Conservation (phyloP, 2,329 filamentous ascomycete genomes). For the Talaromyces albobiverticillius region DNA sequence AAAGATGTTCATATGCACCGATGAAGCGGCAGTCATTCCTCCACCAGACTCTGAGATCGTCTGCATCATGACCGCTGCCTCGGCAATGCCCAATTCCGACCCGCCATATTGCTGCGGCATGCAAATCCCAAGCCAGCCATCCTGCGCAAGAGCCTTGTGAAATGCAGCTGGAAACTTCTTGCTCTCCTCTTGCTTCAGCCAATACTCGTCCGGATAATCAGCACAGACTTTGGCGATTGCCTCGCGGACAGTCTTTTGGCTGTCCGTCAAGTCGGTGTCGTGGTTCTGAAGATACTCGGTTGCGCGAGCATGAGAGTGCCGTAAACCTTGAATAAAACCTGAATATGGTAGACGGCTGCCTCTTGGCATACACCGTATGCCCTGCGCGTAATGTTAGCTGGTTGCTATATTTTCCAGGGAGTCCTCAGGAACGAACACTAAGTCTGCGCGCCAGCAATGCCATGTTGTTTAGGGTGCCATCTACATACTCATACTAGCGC, state of each 20-base stretch:
- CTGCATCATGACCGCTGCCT: constrained; percentile 49
- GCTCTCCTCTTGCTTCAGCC: constrained; percentile 36
- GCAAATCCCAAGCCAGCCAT: constrained; percentile 47
- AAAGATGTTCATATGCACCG: constrained; percentile 50
- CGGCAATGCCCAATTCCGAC: constrained; percentile 40
- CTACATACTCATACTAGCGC: no score
- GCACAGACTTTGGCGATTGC: constrained; percentile 45
- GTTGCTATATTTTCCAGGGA: no score
- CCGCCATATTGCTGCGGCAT: constrained; percentile 44
- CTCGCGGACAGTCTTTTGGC: constrained; percentile 42
- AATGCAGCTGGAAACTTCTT: constrained; percentile 42
- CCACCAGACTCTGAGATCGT: constrained; percentile 46
- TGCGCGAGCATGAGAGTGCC: not conserved
- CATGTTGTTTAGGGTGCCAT: no score
- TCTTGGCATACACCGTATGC: no score
- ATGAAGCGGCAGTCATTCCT: constrained; percentile 41
- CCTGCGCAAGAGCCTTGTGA: constrained; percentile 37
- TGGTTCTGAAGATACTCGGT: constrained; percentile 24
- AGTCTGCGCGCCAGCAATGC: no score
- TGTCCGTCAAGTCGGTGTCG: constrained; percentile 38
- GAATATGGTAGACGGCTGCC: no score
- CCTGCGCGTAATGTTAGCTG: no score
- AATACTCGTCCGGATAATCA: constrained; percentile 43
- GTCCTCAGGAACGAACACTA: no score
- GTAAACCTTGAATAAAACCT: not conserved